Conservation (phyloP, 2,329 filamentous ascomycete species). For the Verticillium nonalfalfae region DNA sequence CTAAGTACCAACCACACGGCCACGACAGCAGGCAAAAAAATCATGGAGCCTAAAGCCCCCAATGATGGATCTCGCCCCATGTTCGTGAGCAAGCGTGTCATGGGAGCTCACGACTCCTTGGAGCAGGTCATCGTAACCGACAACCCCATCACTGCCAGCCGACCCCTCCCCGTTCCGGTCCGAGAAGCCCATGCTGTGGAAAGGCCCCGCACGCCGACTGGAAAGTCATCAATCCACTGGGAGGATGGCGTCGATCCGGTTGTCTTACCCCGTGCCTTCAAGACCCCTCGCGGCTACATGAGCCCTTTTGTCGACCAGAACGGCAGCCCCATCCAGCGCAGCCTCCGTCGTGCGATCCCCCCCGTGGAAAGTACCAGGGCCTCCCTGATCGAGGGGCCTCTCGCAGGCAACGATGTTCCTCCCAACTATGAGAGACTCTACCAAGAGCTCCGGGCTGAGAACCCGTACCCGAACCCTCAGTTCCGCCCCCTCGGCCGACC, state of each 20-base stretch:
- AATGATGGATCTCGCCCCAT: neutral
- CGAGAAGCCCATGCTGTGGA: neutral
- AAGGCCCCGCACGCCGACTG: neutral
- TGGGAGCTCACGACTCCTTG: neutral
- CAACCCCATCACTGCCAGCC: neutral
- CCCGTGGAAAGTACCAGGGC: neutral
- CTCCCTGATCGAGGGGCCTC: neutral
- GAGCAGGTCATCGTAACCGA: neutral
- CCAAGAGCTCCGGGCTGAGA: neutral
- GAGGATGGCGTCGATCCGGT: neutral
- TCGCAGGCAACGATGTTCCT: neutral
- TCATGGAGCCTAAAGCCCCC: neutral
- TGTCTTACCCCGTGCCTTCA: neutral
- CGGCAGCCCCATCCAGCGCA: neutral
- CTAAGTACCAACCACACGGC: neutral
- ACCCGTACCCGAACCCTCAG: neutral
- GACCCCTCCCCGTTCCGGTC: neutral
- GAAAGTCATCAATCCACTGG: neutral
- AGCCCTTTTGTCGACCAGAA: neutral
- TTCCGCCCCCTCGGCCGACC: neutral
- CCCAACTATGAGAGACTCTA: neutral
- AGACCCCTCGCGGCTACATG: neutral
- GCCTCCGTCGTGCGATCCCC: neutral
- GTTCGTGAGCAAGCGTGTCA: neutral
- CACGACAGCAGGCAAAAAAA: neutral